phyloP scores from a whole-genome alignment of 2,329 filamentous ascomycete species.

The Chrysosporium keratinophilum region DNA sequence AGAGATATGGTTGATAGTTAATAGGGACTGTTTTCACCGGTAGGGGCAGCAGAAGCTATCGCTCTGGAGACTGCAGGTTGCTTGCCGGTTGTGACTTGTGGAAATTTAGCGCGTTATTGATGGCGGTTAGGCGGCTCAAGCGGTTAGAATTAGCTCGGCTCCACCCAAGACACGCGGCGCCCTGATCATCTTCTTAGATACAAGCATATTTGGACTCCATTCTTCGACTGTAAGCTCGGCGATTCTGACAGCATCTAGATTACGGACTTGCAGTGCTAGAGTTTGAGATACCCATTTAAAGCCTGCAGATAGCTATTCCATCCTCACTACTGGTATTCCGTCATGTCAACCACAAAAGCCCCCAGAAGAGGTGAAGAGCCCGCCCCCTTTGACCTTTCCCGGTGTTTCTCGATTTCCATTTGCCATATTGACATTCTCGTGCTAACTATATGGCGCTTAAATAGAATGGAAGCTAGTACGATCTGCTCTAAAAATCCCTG shows the following conservation, averaged over 20 bases:
- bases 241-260: background rate
- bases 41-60: too few relatives aligned
- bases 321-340: background rate
- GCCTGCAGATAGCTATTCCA: background rate
- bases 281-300: too few relatives aligned
- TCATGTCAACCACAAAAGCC: conserved; percentile 53
- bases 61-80: background rate
- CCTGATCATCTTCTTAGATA: background rate
- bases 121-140: background rate
- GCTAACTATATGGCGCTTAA: conserved; percentile 27
- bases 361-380: conserved; percentile 66
- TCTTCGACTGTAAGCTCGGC: background rate
- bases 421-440: background rate
- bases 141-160: conserved; percentile 1
- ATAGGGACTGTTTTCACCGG: too few relatives aligned
- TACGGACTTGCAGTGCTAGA: background rate
- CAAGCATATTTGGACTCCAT: conserved; percentile 6
- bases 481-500: background rate
- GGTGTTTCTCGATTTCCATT: background rate
- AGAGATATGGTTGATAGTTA: too few relatives aligned
- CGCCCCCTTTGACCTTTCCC: conserved; percentile 33
- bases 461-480: conserved; percentile 78
- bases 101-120: background rate
- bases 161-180: conserved; percentile 1
- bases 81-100: background rate